Evolutionary conservation across 208 protist genomes (phyloP).

Genomic region (Wallacemonas sp.): DNA sequence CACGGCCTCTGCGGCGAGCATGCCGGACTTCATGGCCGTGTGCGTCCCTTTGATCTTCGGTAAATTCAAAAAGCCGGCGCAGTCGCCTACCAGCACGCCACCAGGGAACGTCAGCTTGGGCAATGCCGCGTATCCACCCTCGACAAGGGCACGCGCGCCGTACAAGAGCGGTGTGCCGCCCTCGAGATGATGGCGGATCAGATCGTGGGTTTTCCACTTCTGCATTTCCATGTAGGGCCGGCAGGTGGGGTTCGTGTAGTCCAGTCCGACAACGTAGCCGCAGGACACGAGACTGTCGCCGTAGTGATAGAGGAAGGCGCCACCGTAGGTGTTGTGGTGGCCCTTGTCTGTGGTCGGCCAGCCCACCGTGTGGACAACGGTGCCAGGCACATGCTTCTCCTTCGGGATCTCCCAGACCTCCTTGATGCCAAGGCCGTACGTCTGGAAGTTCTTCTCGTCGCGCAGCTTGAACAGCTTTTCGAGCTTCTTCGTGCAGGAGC

Average conservation of each 20-base stretch:
- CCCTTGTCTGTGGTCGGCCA: constrained; percentile 91
- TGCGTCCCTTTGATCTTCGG: constrained; percentile 98
- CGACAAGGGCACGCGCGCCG: constrained; percentile 95
- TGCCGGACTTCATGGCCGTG: constrained; percentile 96
- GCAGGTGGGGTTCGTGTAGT: constrained; percentile 97
- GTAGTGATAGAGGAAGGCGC: constrained; percentile 97
- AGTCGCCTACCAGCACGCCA: constrained; percentile 93
- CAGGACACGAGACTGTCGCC: constrained; percentile 88
- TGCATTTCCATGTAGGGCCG: constrained; percentile 97
- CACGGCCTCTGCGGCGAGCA: constrained; percentile 89
- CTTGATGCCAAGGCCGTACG: constrained; percentile 97
- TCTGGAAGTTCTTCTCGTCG: constrained; percentile 83
- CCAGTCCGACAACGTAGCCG: constrained; percentile 96
- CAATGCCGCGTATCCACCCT: constrained; percentile 94
- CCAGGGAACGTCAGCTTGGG: constrained; percentile 96
- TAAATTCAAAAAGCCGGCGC: constrained; percentile 97
- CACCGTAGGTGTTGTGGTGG: constrained; percentile 93
- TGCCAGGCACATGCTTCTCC: constrained; percentile 82
- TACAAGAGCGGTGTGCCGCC: constrained; percentile 92
- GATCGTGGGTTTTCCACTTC: constrained; percentile 93
- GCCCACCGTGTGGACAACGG: constrained; percentile 94
- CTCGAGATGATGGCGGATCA: constrained; percentile 76
- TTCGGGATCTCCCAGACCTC: constrained; percentile 96
- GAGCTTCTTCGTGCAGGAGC: constrained; percentile 93
- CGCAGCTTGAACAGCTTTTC: constrained; percentile 89